phyloP scores from a whole-genome alignment of 805 yeast species.

The Teunomyces kruisii region DNA sequence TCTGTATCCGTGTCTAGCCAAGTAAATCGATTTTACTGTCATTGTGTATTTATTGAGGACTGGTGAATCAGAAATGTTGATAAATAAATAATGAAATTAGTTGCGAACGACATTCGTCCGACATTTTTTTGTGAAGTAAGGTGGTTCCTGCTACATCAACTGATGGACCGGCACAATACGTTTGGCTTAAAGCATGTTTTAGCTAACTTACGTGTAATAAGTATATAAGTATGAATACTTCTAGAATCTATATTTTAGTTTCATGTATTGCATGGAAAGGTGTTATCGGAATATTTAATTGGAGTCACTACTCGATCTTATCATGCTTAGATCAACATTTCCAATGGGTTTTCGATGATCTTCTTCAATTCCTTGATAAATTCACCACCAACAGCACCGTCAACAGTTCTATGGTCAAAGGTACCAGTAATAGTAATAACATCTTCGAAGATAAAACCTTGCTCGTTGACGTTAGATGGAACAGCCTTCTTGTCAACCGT shows the following conservation, averaged over 20 bases:
- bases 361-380: slow-evolving; percentile 90
- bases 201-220: background rate
- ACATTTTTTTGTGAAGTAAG: background rate
- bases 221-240: background rate
- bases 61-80: no score
- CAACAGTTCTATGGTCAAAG: slow-evolving; percentile 95
- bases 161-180: background rate
- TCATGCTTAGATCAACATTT: slow-evolving; percentile 70
- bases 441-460: slow-evolving; percentile 90
- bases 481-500: slow-evolving; percentile 90
- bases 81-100: background rate
- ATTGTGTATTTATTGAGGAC: slow-evolving; percentile 13
- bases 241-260: background rate
- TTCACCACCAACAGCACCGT: slow-evolving; percentile 98
- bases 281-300: background rate
- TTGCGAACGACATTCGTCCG: background rate
- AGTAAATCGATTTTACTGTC: slow-evolving; percentile 57
- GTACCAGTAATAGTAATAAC: slow-evolving; percentile 92
- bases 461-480: slow-evolving; percentile 86
- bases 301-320: background rate
- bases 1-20: slow-evolving; percentile 86
- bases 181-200: background rate
- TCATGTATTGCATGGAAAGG: background rate
- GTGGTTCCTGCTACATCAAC: background rate
- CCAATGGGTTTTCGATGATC: slow-evolving; percentile 93